Base-by-base conservation (phyloP, 2,329 filamentous ascomycete species). In the Cordyceps farinosa region DNA sequence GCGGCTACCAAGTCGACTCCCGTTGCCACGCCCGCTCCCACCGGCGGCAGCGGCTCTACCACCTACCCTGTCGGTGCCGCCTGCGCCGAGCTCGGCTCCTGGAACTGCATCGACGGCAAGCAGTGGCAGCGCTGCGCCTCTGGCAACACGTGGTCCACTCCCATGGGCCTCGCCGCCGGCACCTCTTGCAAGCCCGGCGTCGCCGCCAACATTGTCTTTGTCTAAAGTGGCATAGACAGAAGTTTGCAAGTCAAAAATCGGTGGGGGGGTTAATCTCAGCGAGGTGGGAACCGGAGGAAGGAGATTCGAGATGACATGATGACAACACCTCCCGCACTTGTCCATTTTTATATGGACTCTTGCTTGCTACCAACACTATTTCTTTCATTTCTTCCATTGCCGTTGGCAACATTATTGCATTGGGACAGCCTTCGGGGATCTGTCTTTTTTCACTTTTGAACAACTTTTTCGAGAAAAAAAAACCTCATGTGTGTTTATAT, bases 111-210 rank as follows among this genome's bases (percentile, higher is more conserved):
- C 32, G 77, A 74, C 22, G 84, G 84, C 56, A 74, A 72, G 30
- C 77, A 79, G 56, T 88, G 86, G 78, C 85, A 88, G 74, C 84
- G 84, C 62, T 88, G 86, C 68, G 85, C 84, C n/a, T 82, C 78
- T 15, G 85, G 85, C 6, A 67, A 72, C 61, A 53, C 8, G 40
- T 88, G 86, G 86, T 80, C 81, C 22, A 69, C 68, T 6, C 65
- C 77, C 45, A 77, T 82, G 64, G 68, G 73, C 42, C 79, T 87
- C 78, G 80, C 85, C 1, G 66, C 76, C 1, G 86, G 86, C 44
- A 87, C 82, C 15, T 73, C 74, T 34, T 88, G 86, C 73, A 66
- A 71, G 62, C 66, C 70, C 29, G 73, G 72, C 58, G 64, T 69
- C 42, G 64, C 63, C 27, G 66, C 70, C 27, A 61, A 66, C 22